These are phyloP conservation scores for Podospora tetraspora DNA, from an alignment of 495 filamentous ascomycete species.

Conservation along the genomic window DNA sequence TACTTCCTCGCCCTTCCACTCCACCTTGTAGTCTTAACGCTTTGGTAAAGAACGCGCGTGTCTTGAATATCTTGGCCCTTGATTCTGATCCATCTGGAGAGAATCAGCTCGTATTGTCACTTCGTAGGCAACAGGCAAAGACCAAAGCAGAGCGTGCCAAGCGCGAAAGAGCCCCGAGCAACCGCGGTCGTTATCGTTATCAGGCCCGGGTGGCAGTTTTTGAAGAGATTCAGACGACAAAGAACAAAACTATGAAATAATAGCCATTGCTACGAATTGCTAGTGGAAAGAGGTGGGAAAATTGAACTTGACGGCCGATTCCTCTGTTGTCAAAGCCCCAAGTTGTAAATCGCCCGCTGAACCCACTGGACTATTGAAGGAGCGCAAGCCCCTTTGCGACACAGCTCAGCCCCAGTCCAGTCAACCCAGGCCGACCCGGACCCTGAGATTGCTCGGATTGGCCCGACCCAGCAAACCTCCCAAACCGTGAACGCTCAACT, in stretches of 20 bases:
- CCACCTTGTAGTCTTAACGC: neutral
- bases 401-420: neutral
- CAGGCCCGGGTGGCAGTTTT: neutral
- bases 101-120: neutral
- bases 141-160: neutral
- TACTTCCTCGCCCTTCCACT: neutral
- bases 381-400: neutral
- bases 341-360: neutral
- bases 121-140: neutral
- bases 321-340: neutral
- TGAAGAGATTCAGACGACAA: neutral
- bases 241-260: neutral
- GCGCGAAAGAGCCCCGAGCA: neutral
- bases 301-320: neutral
- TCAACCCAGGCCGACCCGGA: neutral
- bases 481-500: constrained; percentile 1
- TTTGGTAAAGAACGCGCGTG: too few species aligned
- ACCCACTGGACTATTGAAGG: neutral
- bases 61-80: neutral
- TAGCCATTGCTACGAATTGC: neutral
- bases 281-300: neutral
- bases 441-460: constrained; percentile 5
- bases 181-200: neutral
- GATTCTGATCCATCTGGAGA: neutral
- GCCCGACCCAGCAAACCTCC: constrained; percentile 1